Evolutionary conservation across 306 rosid genomes (phyloP), one percentile per base, ranked within the genome.

Genomic region (Inga oerstediana): DNA sequence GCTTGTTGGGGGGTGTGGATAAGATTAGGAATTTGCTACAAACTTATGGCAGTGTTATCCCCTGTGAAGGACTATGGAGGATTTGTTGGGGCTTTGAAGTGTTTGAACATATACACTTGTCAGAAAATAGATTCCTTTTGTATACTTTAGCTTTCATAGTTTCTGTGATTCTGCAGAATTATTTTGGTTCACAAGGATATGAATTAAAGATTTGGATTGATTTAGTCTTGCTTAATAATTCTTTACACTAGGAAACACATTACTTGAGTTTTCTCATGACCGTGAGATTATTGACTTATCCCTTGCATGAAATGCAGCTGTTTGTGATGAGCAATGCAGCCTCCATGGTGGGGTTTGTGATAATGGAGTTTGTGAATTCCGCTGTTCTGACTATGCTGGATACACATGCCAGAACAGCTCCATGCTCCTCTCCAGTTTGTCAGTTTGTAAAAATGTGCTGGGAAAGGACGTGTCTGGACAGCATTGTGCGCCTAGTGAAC

Each of bases 341-440:
- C 97, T 95, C 74, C 98, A 95, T 79, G 99, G 99, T 4, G 99
- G 99, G 79, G 99, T 95, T 77, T 95, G 98, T 87, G 99, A 95
- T 85, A 89, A 95, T 84, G 99, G 99, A 65, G 89, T 93, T 77
- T 95, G 99, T 66, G 99, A 95, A 85, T 95, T 95, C 89, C 98
- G 99, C 12, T 95, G 99, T 85, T 93, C 99, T 35, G 99, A 95
- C 84, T 95, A 95, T 59, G 97, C 99, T 7, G 99, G 99, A 77
- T 93, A 95, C 86, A 93, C 97, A 4, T 95, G 99, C 92, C 99
- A 92, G 89, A 95, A 93, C 88, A 95, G 98, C 87, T 89, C 98
- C 73, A 76, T 41, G 84, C 98, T 93, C 72, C 87, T 91, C 59
- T 90, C 94, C 8, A 93, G 94, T 81, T 96, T 95, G 62, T 92